These are phyloP conservation scores for Aethionema arabicum DNA, from an alignment of 345 rosid genomes.

Conservation along the genomic window DNA sequence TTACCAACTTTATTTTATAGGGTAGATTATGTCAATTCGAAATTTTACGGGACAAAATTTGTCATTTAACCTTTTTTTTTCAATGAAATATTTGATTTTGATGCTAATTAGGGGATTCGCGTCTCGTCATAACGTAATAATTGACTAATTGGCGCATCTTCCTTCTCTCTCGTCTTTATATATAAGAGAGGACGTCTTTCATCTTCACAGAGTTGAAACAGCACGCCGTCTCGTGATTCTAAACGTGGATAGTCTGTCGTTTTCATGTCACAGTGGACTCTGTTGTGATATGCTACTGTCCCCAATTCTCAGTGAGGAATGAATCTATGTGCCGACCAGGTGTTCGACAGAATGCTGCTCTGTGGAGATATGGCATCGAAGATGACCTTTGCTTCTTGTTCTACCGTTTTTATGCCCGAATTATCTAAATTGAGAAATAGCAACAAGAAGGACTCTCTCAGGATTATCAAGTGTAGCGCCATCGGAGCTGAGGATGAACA, in stretches of 20 bases:
- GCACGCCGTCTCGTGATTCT: background rate
- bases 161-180: background rate
- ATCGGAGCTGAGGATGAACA: constrained; percentile 31
- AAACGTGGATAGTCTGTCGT: constrained; percentile 20
- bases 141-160: constrained; percentile 15
- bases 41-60: too few species aligned
- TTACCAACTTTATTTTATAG: too few species aligned
- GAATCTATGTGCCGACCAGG: constrained; percentile 28
- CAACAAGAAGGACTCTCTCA: constrained; percentile 24
- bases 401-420: constrained; percentile 4
- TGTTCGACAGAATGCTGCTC: constrained; percentile 34
- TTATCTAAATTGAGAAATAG: constrained; percentile 1
- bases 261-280: constrained; percentile 5
- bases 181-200: constrained; percentile 4
- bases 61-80: too few species aligned
- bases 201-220: constrained; percentile 10
- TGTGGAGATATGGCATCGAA: constrained; percentile 24
- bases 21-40: too few species aligned
- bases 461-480: constrained; percentile 39
- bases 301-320: constrained; percentile 18
- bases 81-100: background rate
- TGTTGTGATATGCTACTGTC: constrained; percentile 23
- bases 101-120: constrained; percentile 24
- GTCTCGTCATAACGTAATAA: constrained; percentile 4
- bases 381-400: constrained; percentile 7